Evolutionary conservation across 371 early-diverging fungal species (phyloP).

Genomic region (Lichtheimia corymbifera): DNA sequence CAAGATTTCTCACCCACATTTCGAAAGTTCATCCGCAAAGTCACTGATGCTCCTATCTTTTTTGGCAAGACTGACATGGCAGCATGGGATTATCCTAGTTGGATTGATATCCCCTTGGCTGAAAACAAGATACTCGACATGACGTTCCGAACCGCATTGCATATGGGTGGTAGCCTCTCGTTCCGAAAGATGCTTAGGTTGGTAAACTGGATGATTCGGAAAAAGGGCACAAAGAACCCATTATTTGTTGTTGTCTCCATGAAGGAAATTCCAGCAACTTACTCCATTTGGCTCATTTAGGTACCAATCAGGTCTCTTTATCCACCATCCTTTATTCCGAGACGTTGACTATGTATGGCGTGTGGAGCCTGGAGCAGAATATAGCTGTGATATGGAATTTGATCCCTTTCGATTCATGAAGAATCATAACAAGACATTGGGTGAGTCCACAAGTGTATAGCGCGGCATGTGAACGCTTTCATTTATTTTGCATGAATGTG

Average conservation of each 20-base stretch:
- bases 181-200: slow-evolving; percentile 30
- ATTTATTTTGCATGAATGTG: no score
- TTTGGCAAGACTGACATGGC: slow-evolving; percentile 48
- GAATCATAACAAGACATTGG: slow-evolving; percentile 79
- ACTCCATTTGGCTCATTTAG: slow-evolving; percentile 26
- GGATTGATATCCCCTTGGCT: slow-evolving; percentile 42
- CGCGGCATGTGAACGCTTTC: no score
- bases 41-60: slow-evolving; percentile 29
- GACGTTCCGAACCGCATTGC: slow-evolving; percentile 6
- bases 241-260: no score
- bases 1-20: slow-evolving; percentile 39
- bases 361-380: slow-evolving; percentile 88
- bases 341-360: slow-evolving; percentile 94
- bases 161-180: slow-evolving; percentile 22
- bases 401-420: slow-evolving; percentile 90
- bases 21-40: slow-evolving; percentile 27
- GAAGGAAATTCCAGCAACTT: background rate
- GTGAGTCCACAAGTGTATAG: slow-evolving; percentile 12
- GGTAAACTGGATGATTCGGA: background rate
- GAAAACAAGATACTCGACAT: slow-evolving; percentile 25
- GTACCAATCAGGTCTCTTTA: slow-evolving; percentile 88
- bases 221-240: no score
- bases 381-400: slow-evolving; percentile 80
- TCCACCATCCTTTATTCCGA: slow-evolving; percentile 71
- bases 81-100: slow-evolving; percentile 48